phyloP scores from a whole-genome alignment of 768 basidiomycete species.

The Hypholoma sublateritium region DNA sequence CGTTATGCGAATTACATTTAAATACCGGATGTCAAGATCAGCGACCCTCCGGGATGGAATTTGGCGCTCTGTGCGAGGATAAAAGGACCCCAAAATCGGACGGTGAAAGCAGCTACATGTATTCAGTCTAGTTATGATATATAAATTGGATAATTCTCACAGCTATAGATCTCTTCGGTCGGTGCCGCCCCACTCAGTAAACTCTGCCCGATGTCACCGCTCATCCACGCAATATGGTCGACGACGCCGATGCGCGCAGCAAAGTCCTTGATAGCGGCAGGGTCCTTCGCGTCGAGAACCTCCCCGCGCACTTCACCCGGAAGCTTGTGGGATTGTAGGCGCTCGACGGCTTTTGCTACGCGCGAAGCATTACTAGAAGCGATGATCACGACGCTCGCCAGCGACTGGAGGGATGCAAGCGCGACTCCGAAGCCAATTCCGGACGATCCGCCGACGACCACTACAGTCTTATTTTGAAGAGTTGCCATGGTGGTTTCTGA shows the following conservation, averaged over 20 bases:
- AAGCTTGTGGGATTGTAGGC: neutral
- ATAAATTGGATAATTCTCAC: neutral
- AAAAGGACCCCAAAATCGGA: constrained; percentile 7
- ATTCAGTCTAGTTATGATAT: neutral
- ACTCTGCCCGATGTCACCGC: neutral
- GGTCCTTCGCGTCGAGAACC: neutral
- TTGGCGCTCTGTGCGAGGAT: constrained; percentile 2
- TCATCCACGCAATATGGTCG: constrained; percentile 2
- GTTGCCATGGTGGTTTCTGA: too few species aligned
- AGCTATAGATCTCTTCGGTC: neutral
- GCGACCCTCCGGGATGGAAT: constrained; percentile 1
- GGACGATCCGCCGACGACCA: neutral
- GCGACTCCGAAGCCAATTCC: neutral
- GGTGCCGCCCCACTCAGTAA: neutral
- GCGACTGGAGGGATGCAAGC: neutral
- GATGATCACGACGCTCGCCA: neutral
- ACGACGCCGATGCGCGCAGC: neutral
- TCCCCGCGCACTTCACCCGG: constrained; percentile 3
- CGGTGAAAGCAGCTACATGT: neutral
- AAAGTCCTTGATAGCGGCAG: neutral
- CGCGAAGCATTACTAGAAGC: neutral
- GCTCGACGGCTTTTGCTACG: neutral
- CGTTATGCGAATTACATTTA: too few species aligned
- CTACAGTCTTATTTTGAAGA: neutral
- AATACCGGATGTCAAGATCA: constrained; percentile 2